Base-by-base conservation (phyloP, 2,329 filamentous ascomycete species). In the Colletotrichum tropicicola region DNA sequence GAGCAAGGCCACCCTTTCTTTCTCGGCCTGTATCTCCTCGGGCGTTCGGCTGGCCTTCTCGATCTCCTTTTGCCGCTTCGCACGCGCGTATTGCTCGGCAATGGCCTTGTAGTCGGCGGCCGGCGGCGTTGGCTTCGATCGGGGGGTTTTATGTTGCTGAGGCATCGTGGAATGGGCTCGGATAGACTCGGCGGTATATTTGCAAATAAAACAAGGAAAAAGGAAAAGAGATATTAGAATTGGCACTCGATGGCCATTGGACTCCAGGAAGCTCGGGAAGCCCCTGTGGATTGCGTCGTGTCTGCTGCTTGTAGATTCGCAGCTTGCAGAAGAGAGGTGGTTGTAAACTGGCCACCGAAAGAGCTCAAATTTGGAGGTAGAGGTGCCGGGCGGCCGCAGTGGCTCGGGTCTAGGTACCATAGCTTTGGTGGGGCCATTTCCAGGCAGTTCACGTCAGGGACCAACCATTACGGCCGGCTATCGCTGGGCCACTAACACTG, bases 21-120 rank as follows among this genome's bases (percentile, higher is more conserved):
- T 73, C 57, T 78, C 73, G 10, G 69, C 65, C 37, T 63, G 51
- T 49, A 43, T 52, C 19, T 63, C 65, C 32, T 65, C 57, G 12
- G 57, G 61, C 25, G 70, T 73, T 55, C 71, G 74, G 23, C 70
- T 73, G 21, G 79, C 78, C 65, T 82, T 78, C 57, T 83, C 75
- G 8, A 74, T 70, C 60, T 82, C 80, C 68, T 85, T 82, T 62
- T 78, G 78, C 53, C 79, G 81, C 73, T 87, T 85, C 32, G 85
- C 85, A 45, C 80, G 81, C 27, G 81, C 84, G 76, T 81, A 88
- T 73, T 87, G 80, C 39, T 82, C 81, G 17, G 83, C 80, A 65
- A 88, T 85, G 61, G 80, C 75, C 70, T 85, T 77, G 77, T 86
- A 86, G 39, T 88, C 84, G 72, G 79, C 70, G 21, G 64, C 23